Evolutionary conservation across 345 rosid species (phyloP).

Genomic region (Limnanthes douglasii): DNA sequence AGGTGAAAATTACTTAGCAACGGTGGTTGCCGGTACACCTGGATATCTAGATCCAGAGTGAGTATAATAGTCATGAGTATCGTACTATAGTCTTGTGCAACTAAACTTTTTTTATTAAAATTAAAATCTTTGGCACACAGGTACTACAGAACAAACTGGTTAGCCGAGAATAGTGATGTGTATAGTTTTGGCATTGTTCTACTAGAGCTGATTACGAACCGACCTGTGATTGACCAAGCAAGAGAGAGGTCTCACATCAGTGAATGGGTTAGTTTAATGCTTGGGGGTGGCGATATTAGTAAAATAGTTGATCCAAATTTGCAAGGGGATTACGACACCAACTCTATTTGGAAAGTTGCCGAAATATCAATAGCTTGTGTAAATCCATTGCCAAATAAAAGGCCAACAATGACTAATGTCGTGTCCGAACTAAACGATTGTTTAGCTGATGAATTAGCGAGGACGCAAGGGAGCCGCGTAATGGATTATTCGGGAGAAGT

Average conservation of each 20-base stretch:
- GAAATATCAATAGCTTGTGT: not conserved
- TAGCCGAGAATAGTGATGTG: not conserved
- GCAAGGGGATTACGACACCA: not conserved
- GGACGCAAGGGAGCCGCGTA: too few relatives aligned
- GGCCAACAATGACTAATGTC: not conserved
- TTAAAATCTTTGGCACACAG: too few relatives aligned
- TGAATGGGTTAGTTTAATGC: not conserved
- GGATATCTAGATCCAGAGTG: slow-evolving; percentile 8
- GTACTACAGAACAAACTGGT: not conserved
- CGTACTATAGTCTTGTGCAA: too few relatives aligned
- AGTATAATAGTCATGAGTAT: too few relatives aligned
- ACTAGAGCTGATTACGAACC: not conserved
- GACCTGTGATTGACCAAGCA: not conserved
- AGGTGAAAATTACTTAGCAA: slow-evolving; percentile 8
- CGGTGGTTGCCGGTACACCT: slow-evolving; percentile 17
- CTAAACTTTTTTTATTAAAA: too few relatives aligned
- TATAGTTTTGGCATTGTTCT: not conserved
- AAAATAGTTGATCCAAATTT: not conserved
- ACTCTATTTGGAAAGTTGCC: slow-evolving; percentile 13
- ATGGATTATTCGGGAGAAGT: too few relatives aligned
- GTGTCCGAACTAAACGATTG: too few relatives aligned
- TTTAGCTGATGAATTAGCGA: too few relatives aligned
- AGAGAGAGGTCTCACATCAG: slow-evolving; percentile 2
- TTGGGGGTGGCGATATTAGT: not conserved
- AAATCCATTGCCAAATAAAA: too few relatives aligned